These are phyloP conservation scores for Nemania sp. DNA, from an alignment of 2,329 filamentous ascomycete species.

Conservation along the genomic window DNA sequence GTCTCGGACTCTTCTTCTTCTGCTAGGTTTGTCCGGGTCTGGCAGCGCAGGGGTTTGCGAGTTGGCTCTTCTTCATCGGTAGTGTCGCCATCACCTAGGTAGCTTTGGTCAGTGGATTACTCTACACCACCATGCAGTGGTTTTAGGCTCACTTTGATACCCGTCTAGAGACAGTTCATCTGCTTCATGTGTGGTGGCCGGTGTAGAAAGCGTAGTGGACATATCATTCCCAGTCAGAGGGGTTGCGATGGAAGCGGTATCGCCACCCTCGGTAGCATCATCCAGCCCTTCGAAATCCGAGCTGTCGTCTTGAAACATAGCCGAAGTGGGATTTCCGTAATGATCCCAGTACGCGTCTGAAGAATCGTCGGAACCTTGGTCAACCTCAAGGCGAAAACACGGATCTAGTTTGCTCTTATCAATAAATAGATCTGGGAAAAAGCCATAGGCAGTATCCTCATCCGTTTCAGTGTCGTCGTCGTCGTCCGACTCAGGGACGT, in stretches of 20 bases:
- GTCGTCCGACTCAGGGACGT: slow-evolving; percentile 69
- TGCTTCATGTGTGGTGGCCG: slow-evolving; percentile 39
- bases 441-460: slow-evolving; percentile 59
- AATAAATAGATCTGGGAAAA: slow-evolving; percentile 79
- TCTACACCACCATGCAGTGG: not conserved
- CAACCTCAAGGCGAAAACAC: slow-evolving; percentile 72
- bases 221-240: slow-evolving; percentile 43
- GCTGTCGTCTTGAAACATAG: slow-evolving; percentile 36
- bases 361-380: slow-evolving; percentile 58
- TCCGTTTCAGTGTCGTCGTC: slow-evolving; percentile 67
- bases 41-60: slow-evolving; percentile 53
- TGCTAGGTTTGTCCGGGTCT: slow-evolving; percentile 46
- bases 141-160: slow-evolving; percentile 61
- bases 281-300: slow-evolving; percentile 50
- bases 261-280: slow-evolving; percentile 44
- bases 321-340: slow-evolving; percentile 39
- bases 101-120: slow-evolving; percentile 44
- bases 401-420: slow-evolving; percentile 74
- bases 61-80: slow-evolving; percentile 61
- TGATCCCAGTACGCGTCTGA: slow-evolving; percentile 66
- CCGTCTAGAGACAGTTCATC: slow-evolving; percentile 55
- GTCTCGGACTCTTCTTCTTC: slow-evolving; percentile 55
- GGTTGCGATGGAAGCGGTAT: slow-evolving; percentile 47
- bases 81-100: slow-evolving; percentile 61
- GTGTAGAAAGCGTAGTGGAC: slow-evolving; percentile 41